Base-by-base conservation (phyloP, 768 basidiomycete genomes). In the Phanerodontia chrysosporium region DNA sequence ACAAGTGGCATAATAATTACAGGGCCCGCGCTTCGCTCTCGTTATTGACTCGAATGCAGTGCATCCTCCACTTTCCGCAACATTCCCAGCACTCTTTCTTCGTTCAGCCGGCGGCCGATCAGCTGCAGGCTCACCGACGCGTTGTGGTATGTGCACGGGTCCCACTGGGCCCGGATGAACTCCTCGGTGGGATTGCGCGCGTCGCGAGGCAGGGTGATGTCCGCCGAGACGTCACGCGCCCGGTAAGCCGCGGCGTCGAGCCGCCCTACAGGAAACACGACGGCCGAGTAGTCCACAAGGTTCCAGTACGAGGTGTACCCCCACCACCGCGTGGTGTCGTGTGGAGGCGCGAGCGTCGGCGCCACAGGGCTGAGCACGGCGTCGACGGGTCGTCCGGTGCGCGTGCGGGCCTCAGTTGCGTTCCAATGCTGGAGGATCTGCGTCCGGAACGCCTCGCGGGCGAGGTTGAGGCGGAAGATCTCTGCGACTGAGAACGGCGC, bases 261-360 rank as follows among this genome's bases (percentile, higher is more conserved):
- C 59, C 72, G 71, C 18, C 75, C 78, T 36, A 74, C 75, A 27
- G 81, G 81, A 68, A 83, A 80, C 3, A 75, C 78, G 21, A 74
- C 76, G 21, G 74, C 75, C 10, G 81, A 74, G 55, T 77, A 78
- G 66, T 83, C 81, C 61, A 76, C 62, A 55, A 83, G 62, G 64
- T 83, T 83, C 80, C 81, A 82, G 62, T 83, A 77, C 1, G 78
- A 77, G 6, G 76, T 77, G 64, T 81, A 82, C 7, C 74, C 72
- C 78, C 79, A 79, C 75, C 77, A 81, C n/a, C 74, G 69, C 13
- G 75, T 77, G 3, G 73, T 75, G 60, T 77, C 76, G 55, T 81
- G 80, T 8, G 77, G 80, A 6, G 79, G 74, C 28, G 81, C 80
- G 3, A 81, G 66, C 24, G 76, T 79, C 1, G 81, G 74, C 30